Evolutionary conservation across 441 rosid genomes (phyloP), one percentile per base, ranked within the genome.

Genomic region (Raphanus hybrid): DNA sequence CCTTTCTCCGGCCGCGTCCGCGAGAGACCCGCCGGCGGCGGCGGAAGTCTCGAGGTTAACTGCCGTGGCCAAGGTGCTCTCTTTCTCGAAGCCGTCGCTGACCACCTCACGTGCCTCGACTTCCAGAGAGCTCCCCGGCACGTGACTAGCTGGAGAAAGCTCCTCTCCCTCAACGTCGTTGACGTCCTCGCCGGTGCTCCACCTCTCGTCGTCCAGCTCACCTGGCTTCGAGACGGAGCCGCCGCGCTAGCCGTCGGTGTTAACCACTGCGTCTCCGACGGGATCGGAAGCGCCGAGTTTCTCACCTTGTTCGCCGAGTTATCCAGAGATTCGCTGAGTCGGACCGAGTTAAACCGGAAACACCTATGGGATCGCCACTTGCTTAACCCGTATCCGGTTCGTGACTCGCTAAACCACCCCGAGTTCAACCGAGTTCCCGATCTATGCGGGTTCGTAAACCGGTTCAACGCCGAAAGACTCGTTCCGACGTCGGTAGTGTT

Each of bases 1-100:
- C 97, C 98, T 0, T 79, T 93, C 0, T 90, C 97, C 0, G 98
- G 97, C 20, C 88, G 98, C 3, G 94, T 93, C 64, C 79, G 88
- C 32, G 78, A 83, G 34, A 29, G 34, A 29, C 34, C 34, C 34
- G 34, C 34, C 55, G 16, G 7, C 8, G 60, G 11, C 15, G 60
- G 27, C 15, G 78, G 78, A 4, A 37, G 82, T 23, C 87, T 93
- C 0, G 95, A 91, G 63, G 91, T 90, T 0, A 80, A 82, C 16
- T 91, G 93, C 34, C 85, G 83, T 32, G 87, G 77, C 16, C 95
- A 90, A 59, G 97, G 97, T 4, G 95, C 82, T 6, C 72, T 86
- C 12, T 91, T 89, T 67, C 77, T 89, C 3, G 88, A 90, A 69
- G 95, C 97, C 1, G 43, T 63, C 4, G 77, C 89, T 1, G 90